Evolutionary conservation across 139 green algal species (phyloP), one percentile per base, ranked within the genome.

Genomic region (Astrephomene gubernaculifera): DNA sequence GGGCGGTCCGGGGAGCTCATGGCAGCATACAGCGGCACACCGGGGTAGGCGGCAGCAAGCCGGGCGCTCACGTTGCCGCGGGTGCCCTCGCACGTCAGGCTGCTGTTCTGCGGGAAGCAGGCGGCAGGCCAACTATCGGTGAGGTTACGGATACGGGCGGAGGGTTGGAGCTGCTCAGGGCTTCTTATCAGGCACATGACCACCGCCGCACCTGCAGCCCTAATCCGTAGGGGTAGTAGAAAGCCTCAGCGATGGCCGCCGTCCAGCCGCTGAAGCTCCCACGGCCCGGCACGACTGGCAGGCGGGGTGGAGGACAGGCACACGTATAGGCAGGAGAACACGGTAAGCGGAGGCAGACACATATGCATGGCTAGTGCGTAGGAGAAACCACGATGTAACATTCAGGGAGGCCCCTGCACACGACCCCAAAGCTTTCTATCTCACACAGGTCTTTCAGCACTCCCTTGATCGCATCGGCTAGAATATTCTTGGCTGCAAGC

Each of bases 211-310:
- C 75, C 75, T 83, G 76, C 76, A 83, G 76, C 8, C 43, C 76
- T 0, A 89, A 52, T 29, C 68, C 79, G 61, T 87, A 89, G 31
- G 86, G 86, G 27, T 68, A 7, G 2, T 84, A 36, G 61, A 89
- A 89, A n/a, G 79, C 86, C 31, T 57, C n/a, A 0, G 79, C 63
- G 6, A 89, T 81, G 36, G 79, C 71, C 4, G 71, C 38, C 14
- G 64, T 86, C 86, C 86, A 89, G n/a, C 79, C 86, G 52, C 86
- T 83, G 33, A 89, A 75, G 44, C 61, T 67, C 36, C 63, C 76
- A 1, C 76, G 39, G 19, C 76, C 76, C 1, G 76, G 76, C 25
- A 72, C 60, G 43, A 83, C 76, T 83, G 57, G 61, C 3, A 57
- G 57, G 57, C 49, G 14, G 49, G 57, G 57, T 65, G 57, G 57